Evolutionary conservation across 2,329 filamentous ascomycete species (phyloP), one percentile per base, ranked within the genome.

Genomic region (Talaromyces sp.): DNA sequence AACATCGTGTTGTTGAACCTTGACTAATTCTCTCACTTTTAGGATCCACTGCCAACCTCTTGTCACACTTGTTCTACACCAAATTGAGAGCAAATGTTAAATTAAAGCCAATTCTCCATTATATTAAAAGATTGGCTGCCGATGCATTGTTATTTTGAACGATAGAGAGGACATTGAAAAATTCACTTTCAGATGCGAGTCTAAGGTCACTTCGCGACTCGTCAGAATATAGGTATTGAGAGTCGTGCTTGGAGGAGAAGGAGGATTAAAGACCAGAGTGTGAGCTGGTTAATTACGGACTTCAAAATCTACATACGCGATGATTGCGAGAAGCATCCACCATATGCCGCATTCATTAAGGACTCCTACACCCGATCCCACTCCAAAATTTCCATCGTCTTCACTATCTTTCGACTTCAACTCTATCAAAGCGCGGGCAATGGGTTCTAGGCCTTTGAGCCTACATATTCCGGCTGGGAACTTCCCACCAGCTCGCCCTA

Each of bases 401-500:
- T 74, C 75, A 33, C 74, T 79, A 63, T 77, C 75, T 68, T 77
- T 81, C 63, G 77, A 80, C 52, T 78, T 81, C 72, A 78, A 79
- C 68, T 69, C 74, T 63, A 71, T 71, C 52, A 70, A 70, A 63
- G 37, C 25, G 49, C 75, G 74, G 78, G 78, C 76, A 69, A 75
- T 80, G 78, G 74, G 81, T 69, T 77, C 79, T 64, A 75, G 80
- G 70, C 80, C 81, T 50, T 74, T 78, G 65, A 82, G 79, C 73
- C 71, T 82, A 67, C 73, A 74, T 52, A 74, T 78, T 63, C 76
- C 79, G 57, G 70, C 73, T 66, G 76, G 78, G 67, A 73, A 73
- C 58, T 75, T 76, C 62, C 74, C 75, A 69, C 71, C 78, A 76
- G 85, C 74, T 70, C 82, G 87, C 73, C 94, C 92, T 50, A 90